Conservation (phyloP, 225 moss, liverwort and hornwort genomes). For the Sphagnum tenellum region DNA sequence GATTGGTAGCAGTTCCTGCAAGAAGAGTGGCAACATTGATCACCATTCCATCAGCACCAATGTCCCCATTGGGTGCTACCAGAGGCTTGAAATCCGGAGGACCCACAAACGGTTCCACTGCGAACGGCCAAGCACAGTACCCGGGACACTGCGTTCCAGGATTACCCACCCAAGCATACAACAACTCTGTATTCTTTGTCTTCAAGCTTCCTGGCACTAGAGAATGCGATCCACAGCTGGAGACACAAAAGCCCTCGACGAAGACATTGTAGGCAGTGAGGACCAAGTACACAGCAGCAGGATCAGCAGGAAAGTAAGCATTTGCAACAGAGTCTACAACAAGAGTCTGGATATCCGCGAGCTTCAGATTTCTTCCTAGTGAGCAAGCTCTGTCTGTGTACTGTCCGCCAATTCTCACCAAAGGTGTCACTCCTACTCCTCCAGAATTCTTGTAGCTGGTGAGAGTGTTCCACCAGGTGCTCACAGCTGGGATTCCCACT, state of each 20-base stretch:
- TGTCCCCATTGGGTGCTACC: conserved; percentile 15
- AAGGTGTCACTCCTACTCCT: background rate
- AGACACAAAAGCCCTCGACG: conserved; percentile 9
- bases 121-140: conserved; percentile 26
- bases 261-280: conserved; percentile 8
- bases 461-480: conserved; percentile 12
- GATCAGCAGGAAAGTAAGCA: conserved; percentile 2
- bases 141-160: conserved; percentile 21
- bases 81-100: conserved; percentile 6
- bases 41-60: conserved; percentile 17
- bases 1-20: conserved; percentile 17
- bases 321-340: conserved; percentile 4
- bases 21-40: conserved; percentile 20
- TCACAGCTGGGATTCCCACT: background rate
- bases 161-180: conserved; percentile 21
- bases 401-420: conserved; percentile 4
- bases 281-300: conserved; percentile 10
- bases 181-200: conserved; percentile 1
- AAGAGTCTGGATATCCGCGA: conserved; percentile 1
- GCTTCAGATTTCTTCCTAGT: background rate
- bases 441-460: conserved; percentile 8
- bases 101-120: conserved; percentile 12
- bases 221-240: conserved; percentile 15
- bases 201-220: background rate
- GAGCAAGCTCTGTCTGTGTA: conserved; percentile 1